A percentile compares a stretch with the other conserved stretches of the same genome.
Evolutionary conservation across 2,329 filamentous ascomycete genomes (phyloP).

Genomic region (Colletotrichum sp.): DNA sequence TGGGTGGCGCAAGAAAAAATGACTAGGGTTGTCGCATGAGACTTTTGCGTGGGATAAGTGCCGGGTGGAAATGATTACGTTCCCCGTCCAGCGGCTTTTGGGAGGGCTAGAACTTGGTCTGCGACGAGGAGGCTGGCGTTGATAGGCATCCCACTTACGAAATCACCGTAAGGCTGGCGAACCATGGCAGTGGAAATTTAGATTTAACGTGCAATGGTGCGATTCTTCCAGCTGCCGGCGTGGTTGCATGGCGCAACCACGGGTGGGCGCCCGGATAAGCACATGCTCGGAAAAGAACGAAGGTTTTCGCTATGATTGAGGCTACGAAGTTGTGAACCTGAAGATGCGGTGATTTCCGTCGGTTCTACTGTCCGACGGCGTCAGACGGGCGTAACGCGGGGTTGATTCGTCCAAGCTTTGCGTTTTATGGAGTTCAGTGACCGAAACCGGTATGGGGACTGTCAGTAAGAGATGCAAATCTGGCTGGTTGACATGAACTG

Average conservation of each 20-base stretch:
- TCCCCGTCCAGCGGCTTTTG: not conserved
- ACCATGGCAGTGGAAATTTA: not conserved
- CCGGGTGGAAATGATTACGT: not conserved
- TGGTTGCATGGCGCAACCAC: not conserved
- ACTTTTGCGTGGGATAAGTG: not conserved
- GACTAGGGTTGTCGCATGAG: not conserved
- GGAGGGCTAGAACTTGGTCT: not conserved
- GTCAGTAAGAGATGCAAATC: not conserved
- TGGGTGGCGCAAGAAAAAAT: not conserved
- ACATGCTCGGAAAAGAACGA: not conserved
- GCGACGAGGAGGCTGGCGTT: not conserved
- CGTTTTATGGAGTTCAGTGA: accelerated
- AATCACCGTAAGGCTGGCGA: not conserved
- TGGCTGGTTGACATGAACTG: not conserved
- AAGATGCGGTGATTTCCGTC: not conserved
- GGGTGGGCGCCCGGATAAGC: not conserved
- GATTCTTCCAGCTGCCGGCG: not conserved
- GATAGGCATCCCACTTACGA: not conserved
- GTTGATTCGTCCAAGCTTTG: not conserved
- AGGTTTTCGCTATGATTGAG: not conserved
- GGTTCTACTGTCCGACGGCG: not conserved
- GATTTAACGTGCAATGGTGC: not conserved
- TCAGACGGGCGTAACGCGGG: not conserved
- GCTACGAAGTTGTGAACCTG: not conserved
- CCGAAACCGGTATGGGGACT: not conserved